Evolutionary conservation across 495 filamentous ascomycete genomes (phyloP).

Genomic region (Sordaria brevicollis): DNA sequence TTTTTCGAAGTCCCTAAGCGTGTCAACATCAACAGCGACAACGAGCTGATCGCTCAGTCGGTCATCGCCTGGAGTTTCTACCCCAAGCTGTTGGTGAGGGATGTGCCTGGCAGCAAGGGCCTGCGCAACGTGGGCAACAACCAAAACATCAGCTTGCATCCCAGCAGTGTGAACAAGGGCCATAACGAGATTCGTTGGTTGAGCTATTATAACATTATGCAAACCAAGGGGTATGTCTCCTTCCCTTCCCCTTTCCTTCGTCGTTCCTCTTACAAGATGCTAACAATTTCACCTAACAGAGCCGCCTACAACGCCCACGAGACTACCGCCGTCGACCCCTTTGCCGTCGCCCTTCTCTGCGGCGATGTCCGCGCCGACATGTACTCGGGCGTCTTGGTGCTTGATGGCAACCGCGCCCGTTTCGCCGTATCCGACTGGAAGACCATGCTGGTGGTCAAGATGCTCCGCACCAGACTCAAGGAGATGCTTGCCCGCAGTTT

Average conservation of each 20-base stretch:
- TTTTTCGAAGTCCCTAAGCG: conserved; percentile 73
- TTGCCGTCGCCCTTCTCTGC: conserved; percentile 73
- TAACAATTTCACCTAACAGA: conserved; percentile 23
- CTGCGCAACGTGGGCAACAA: conserved; percentile 87
- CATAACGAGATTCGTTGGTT: conserved; percentile 62
- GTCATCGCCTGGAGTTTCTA: conserved; percentile 91
- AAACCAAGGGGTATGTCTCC: conserved; percentile 56
- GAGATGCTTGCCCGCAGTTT: conserved; percentile 64
- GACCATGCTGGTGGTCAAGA: conserved; percentile 74
- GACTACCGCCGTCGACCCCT: conserved; percentile 69
- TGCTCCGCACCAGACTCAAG: conserved; percentile 53
- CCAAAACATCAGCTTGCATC: conserved; percentile 73
- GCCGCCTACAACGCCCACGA: conserved; percentile 77
- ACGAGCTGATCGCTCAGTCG: conserved; percentile 64
- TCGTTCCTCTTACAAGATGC: not conserved
- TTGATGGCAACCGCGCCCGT: conserved; percentile 81
- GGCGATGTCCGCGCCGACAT: conserved; percentile 82
- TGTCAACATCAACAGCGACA: conserved; percentile 62
- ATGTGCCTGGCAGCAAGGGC: conserved; percentile 57
- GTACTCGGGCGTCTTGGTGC: conserved; percentile 73
- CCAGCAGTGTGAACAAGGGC: conserved; percentile 75
- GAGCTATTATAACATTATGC: conserved; percentile 94
- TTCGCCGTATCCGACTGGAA: conserved; percentile 87
- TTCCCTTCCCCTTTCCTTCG: not conserved
- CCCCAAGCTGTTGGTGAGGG: conserved; percentile 76